Conservation (phyloP, 129 eudicot species). For the Flaveria linearis region DNA sequence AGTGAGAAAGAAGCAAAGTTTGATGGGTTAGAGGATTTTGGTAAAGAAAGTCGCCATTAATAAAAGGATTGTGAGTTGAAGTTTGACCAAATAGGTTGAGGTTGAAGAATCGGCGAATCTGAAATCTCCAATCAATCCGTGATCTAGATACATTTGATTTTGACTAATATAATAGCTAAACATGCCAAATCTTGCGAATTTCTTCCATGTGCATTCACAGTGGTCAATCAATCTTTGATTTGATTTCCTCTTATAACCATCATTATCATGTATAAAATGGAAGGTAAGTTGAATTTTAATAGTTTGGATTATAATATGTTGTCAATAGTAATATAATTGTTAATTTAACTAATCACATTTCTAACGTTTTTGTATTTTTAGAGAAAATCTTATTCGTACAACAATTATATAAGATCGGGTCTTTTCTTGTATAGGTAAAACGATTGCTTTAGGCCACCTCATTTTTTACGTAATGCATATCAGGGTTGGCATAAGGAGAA, state of each 20-base stretch:
- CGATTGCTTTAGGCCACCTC: too few species aligned
- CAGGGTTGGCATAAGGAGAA: too few species aligned
- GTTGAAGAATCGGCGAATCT: conserved; percentile 22
- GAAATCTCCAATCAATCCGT: conserved; percentile 21
- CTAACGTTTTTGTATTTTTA: too few species aligned
- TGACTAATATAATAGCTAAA: conserved; percentile 6
- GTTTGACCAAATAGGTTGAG: conserved; percentile 22
- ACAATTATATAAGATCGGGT: too few species aligned
- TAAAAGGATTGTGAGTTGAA: conserved; percentile 25
- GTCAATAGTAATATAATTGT: too few species aligned
- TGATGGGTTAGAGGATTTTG: conserved; percentile 25
- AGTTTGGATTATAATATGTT: too few species aligned
- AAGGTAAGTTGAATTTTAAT: too few species aligned
- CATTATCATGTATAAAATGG: too few species aligned
- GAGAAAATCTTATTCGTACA: too few species aligned
- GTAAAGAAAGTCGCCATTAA: conserved; percentile 18
- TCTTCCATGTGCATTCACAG: conserved; percentile 4
- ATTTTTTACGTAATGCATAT: too few species aligned
- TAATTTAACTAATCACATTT: too few species aligned
- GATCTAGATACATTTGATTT: conserved; percentile 27
- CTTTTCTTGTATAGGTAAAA: too few species aligned
- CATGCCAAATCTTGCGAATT: conserved; percentile 12
- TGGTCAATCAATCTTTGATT: background rate
- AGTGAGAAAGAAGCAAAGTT: conserved; percentile 20
- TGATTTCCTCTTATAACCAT: background rate